Conservation (phyloP, 176 grass and related monocot species). For the sorghum (Sorghum bicolor) region DNA sequence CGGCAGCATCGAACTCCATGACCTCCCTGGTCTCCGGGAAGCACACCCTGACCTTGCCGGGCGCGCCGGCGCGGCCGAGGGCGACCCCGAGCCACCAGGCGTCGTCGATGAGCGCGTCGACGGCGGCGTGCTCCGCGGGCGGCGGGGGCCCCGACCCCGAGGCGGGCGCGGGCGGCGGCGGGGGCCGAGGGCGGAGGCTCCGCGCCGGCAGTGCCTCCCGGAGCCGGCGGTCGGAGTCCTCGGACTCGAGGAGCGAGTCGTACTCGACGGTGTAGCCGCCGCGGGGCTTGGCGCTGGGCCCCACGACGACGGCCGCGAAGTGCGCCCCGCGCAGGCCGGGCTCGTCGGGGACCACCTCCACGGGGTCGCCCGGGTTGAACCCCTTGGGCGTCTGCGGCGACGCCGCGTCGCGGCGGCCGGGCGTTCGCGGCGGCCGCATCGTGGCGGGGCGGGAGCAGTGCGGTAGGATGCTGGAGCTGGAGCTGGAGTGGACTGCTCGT, state of each 20-base stretch:
- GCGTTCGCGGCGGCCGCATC: conserved; percentile 38
- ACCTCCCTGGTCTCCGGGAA: conserved; percentile 53
- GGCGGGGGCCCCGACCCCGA: neutral
- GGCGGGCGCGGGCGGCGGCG: conserved; percentile 25
- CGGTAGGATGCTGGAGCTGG: neutral
- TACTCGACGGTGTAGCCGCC: conserved; percentile 55
- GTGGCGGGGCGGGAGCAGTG: neutral
- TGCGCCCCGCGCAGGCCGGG: conserved; percentile 38
- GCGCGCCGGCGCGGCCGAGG: neutral
- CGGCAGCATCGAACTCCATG: conserved; percentile 17
- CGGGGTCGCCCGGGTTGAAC: conserved; percentile 23
- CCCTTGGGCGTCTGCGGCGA: neutral
- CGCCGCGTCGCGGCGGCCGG: neutral
- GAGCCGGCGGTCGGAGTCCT: conserved; percentile 19
- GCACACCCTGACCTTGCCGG: conserved; percentile 32
- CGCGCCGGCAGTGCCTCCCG: conserved; percentile 38
- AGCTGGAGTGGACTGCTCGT: neutral
- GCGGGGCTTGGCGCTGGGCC: conserved; percentile 23
- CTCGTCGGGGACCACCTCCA: conserved; percentile 58
- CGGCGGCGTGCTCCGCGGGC: conserved; percentile 36
- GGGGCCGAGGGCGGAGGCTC: conserved; percentile 56
- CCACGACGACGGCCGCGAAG: conserved; percentile 42
- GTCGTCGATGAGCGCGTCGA: conserved; percentile 53
- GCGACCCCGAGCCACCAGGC: conserved; percentile 67
- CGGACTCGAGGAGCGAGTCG: conserved; percentile 22